Conservation (phyloP, 139 green algal species). For the Chlamydomonas sp. region DNA sequence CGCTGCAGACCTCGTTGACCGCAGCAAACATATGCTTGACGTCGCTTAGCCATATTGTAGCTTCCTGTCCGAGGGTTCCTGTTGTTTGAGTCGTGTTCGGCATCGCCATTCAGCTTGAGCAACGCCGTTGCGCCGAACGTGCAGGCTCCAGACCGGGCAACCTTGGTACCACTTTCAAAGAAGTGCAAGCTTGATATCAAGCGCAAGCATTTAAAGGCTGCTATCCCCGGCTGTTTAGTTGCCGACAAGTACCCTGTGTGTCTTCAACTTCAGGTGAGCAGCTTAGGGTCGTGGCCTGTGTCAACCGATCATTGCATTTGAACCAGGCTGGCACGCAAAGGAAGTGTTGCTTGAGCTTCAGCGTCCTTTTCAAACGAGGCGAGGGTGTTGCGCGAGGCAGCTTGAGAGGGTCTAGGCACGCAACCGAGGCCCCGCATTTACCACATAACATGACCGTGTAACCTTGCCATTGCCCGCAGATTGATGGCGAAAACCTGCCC, state of each 20-base stretch:
- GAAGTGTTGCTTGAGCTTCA: too few relatives aligned
- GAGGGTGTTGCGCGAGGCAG: too few relatives aligned
- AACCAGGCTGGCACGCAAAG: too few relatives aligned
- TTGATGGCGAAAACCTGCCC: slow-evolving; percentile 1
- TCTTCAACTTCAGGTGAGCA: slow-evolving; percentile 25
- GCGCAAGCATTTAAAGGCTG: slow-evolving; percentile 20
- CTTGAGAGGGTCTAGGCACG: too few relatives aligned
- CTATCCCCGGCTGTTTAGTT: slow-evolving; percentile 13
- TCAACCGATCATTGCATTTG: too few relatives aligned
- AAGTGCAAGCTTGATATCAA: slow-evolving; percentile 44
- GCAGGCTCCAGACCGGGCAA: slow-evolving; percentile 17
- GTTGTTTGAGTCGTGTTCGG: not conserved
- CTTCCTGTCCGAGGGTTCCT: not conserved
- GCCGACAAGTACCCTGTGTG: not conserved
- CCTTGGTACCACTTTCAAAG: slow-evolving; percentile 23
- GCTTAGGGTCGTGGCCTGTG: not conserved
- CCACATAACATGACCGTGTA: not conserved
- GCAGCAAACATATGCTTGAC: not conserved
- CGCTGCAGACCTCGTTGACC: not conserved
- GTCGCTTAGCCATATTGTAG: not conserved
- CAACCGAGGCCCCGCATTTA: too few relatives aligned
- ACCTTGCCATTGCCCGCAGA: not conserved
- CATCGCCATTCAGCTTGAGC: too few relatives aligned
- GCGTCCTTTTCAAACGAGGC: too few relatives aligned
- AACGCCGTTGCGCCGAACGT: too few relatives aligned